Evolutionary conservation across 2,329 filamentous ascomycete genomes (phyloP).

Genomic region (Lasiodiplodia theobromae): DNA sequence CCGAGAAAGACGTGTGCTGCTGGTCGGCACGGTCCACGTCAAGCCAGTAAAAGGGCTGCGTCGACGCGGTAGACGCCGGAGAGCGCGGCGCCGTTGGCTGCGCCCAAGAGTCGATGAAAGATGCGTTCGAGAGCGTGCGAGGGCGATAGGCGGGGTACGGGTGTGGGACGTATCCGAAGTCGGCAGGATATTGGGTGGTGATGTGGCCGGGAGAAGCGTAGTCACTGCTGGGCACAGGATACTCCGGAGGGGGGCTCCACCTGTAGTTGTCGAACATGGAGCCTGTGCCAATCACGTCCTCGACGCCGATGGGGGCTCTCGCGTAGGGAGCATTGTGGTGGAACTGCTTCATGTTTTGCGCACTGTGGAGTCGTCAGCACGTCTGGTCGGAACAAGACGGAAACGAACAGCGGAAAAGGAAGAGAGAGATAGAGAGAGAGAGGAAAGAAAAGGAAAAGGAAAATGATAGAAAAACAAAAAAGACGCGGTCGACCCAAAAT

Average conservation of each 20-base stretch:
- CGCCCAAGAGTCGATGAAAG: constrained; percentile 39
- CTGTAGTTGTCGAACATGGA: constrained; percentile 24
- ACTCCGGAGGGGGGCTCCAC: constrained; percentile 28
- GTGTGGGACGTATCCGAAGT: constrained; percentile 26
- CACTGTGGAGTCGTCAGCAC: constrained; percentile 2
- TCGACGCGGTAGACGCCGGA: constrained; percentile 45
- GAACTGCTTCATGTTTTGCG: constrained; percentile 16
- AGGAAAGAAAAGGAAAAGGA: background rate
- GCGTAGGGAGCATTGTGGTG: constrained; percentile 1
- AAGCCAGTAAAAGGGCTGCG: constrained; percentile 31
- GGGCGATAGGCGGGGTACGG: constrained; percentile 37
- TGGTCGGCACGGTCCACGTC: constrained; percentile 28
- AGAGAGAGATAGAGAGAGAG: background rate
- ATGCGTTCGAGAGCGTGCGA: constrained; percentile 47
- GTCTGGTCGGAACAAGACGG: background rate
- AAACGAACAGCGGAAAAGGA: too few species aligned
- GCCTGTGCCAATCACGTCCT: constrained; percentile 7
- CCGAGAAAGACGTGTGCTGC: constrained; percentile 20
- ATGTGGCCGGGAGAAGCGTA: constrained; percentile 39
- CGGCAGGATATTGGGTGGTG: constrained; percentile 29
- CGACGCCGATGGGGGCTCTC: constrained; percentile 8
- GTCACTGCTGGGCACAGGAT: constrained; percentile 42
- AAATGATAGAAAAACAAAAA: background rate
- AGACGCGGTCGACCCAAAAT: background rate
- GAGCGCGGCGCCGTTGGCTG: constrained; percentile 34